Evolutionary conservation across 2,329 filamentous ascomycete genomes (phyloP).

Genomic region (Apiospora malaysiana): DNA sequence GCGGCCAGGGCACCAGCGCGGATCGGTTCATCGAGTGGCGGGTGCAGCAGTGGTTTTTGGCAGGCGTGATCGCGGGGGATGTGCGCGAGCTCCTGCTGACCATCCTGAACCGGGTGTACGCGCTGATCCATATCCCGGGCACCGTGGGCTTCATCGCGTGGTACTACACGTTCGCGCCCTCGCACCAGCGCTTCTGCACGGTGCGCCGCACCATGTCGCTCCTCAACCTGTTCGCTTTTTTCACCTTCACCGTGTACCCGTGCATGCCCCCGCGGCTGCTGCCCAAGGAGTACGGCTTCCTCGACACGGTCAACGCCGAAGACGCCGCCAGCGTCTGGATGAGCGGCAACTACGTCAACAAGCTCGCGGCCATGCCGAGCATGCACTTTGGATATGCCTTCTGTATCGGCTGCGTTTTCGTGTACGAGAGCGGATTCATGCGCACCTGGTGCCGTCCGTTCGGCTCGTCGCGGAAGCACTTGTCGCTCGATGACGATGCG

Average conservation of each 20-base stretch:
- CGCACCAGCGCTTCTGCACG: slow-evolving; percentile 43
- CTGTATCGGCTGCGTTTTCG: slow-evolving; percentile 57
- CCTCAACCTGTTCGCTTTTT: slow-evolving; percentile 54
- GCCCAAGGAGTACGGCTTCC: slow-evolving; percentile 50
- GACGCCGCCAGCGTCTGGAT: slow-evolving; percentile 60
- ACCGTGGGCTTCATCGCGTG: slow-evolving; percentile 56
- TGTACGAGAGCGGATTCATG: slow-evolving; percentile 58
- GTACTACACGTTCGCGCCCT: slow-evolving; percentile 47
- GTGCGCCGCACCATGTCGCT: slow-evolving; percentile 55
- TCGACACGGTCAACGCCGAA: slow-evolving; percentile 44
- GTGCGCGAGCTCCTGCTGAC: slow-evolving; percentile 44
- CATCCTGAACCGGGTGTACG: slow-evolving; percentile 54
- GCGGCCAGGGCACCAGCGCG: slow-evolving; percentile 31
- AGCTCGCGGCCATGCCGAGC: slow-evolving; percentile 63
- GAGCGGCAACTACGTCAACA: slow-evolving; percentile 62
- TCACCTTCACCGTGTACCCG: slow-evolving; percentile 52
- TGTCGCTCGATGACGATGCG: neutral
- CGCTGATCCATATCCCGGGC: slow-evolving; percentile 56
- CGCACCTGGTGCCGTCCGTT: slow-evolving; percentile 37
- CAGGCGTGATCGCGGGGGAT: slow-evolving; percentile 45
- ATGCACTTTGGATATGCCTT: slow-evolving; percentile 64
- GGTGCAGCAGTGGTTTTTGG: slow-evolving; percentile 36
- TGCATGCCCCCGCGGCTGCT: slow-evolving; percentile 56
- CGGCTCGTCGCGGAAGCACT: neutral
- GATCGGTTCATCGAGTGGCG: slow-evolving; percentile 48